Evolutionary conservation across 2,329 filamentous ascomycete species (phyloP), one percentile per base, ranked within the genome.

Genomic region (Trichophyton simii): DNA sequence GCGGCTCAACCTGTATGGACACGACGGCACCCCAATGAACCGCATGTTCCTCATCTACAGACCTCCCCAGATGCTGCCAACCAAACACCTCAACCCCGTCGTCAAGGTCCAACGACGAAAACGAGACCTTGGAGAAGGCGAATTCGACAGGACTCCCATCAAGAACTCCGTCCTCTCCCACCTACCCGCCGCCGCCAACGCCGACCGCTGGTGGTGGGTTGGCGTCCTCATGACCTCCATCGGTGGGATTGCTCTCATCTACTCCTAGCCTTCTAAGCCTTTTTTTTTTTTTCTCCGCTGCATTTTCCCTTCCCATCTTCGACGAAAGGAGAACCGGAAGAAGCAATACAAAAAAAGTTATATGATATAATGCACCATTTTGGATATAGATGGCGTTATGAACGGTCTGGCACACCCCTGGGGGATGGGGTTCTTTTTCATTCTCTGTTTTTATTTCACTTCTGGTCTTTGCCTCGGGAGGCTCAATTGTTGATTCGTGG

Each of bases 1-100:
- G 50, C 82, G 86, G 60, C 80, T 89, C 25, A 83, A 87, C 65
- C 78, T 89, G 54, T 85, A 78, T 71, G 72, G 80, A 67, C 83
- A 80, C 67, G 83, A 88, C 69, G 86, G 86, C 62, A 73, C 82
- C 0, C 85, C 84, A 9, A 75, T 87, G 73, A 81, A 85, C 66
- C 86, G 86, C 9, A 79, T 89, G 77, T 89, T 86, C 72, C 78
- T 87, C 54, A 81, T 80, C 65, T 83, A 80, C 69, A 78, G 73
- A 11, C 82, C 84, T 3, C 85, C 86, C 0, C 75, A 84, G 68
- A 89, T 89, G 85, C 80, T 88, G 4, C 86, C 86, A 1, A 88
- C 86, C 2, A 77, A 78, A 9, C 87, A 84, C 0, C 76, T 89
- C 63, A 85, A 87, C 68, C 83, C 85, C 0, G 76, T 73, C 0